Base-by-base conservation (phyloP, 768 basidiomycete genomes). In the Suillus plorans region DNA sequence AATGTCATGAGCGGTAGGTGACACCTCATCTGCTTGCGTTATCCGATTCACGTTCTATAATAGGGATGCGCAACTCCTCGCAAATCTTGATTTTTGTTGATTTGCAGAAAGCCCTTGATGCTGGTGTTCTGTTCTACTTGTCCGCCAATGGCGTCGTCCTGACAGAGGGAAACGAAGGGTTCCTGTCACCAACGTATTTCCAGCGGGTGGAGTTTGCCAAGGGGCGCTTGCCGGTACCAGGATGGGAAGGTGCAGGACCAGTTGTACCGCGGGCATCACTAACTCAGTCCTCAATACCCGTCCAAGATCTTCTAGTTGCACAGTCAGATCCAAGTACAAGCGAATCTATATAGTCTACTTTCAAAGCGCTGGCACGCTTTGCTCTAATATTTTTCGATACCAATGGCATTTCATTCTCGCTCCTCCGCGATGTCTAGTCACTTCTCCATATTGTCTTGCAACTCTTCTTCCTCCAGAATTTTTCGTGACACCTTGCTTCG, bases 131-230 rank as follows among this genome's bases (percentile, higher is more conserved):
- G 62, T 92, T 99, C 65, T 89, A 85, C 75, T 75, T 94, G 2
- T 96, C 94, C 2, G 80, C 85, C 4, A 98, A 99, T 67, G 94
- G 93, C 2, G 96, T 98, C 22, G 84, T 98, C 13, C 84, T 99
- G 1, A 94, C 93, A 0, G 88, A 87, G 59, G 97, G 97, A 1
- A 80, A 94, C 65, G 70, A 73, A 3, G 94, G 95, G 0, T 80
- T 85, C 63, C 71, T 97, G 14, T 70, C 77, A 1, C 82, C 86
- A 4, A 77, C 84, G 31, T 91, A 86, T 71, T 99, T 97, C 77
- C 68, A 77, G 20, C 82, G 85, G 18, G 94, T 94, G 2, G 89
- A 90, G 68, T 81, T 83, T 64, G 71, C 70, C 36, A 59, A 59
- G 58, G 64, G 71, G 36, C 66, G 67, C 41, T 69, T 63, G 12